Base-by-base conservation (phyloP, 169 alveolate species). In the Eimeria falciformis region DNA sequence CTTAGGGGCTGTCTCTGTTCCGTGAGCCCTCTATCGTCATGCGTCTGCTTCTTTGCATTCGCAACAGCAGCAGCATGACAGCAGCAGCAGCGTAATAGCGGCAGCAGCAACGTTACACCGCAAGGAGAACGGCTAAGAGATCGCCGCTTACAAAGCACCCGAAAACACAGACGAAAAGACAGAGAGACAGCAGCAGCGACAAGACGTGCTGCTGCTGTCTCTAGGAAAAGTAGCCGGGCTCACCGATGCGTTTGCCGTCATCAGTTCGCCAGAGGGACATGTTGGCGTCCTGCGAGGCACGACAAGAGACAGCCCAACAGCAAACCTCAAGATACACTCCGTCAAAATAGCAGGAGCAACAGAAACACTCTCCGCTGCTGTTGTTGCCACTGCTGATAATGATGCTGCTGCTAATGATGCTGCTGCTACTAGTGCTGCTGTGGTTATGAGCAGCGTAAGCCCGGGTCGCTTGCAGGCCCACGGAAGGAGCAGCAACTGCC, bases 191-290 rank as follows among this genome's bases (percentile, higher is more conserved):
- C 58, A 50, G 58, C 58, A 50, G 58, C 58, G 14, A 50, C 7
- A 50, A 14, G 58, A 50, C 58, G 14, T 9, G 58, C 7, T 9
- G 58, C 58, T 50, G 58, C 58, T 9, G 58, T 14, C 7, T 7
- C 58, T 50, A 50, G 21, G 14, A 50, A 50, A 50, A 50, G 58
- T 14, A 9, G 58, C 58, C 7, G 58, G 40, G 68, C 93, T 58
- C 65, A 96, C 96, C 98, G 92, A 96, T 94, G 94, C 96, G 97
- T 47, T 93, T 95, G 66, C 97, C 98, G 68, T 91, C 95, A 50
- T 95, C 96, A n/a, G 97, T 78, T 27, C 96, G 90, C 98, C 98
- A 96, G 68, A 96, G 91, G 33, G 95, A 93, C 89, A 96, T 90
- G 23, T 84, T 88, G 33, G 96, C 97, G 90, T 96, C 98, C 98